Conservation (phyloP, 129 eudicot genomes). For the Kitagawia praeruptora region DNA sequence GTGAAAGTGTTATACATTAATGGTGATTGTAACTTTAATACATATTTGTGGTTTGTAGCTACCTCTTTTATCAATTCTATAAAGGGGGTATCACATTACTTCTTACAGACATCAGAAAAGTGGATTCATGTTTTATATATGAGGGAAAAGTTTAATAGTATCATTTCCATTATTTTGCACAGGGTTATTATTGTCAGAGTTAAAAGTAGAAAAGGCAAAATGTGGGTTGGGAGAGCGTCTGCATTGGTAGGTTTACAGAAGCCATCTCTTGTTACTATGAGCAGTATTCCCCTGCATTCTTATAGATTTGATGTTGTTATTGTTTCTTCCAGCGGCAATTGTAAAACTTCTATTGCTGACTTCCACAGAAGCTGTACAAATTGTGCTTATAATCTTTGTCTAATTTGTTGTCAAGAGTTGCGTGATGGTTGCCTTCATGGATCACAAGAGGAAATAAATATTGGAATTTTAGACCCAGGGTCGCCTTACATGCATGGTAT, state of each 20-base stretch:
- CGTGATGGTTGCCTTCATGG: slow-evolving; percentile 23
- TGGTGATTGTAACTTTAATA: no score
- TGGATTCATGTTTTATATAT: background rate
- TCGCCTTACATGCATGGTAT: background rate
- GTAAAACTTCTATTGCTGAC: slow-evolving; percentile 41
- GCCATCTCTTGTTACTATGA: background rate
- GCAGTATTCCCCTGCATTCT: background rate
- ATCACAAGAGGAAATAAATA: slow-evolving; percentile 10
- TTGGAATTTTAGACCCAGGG: background rate
- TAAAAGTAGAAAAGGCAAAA: slow-evolving; percentile 13
- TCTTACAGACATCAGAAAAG: no score
- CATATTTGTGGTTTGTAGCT: no score
- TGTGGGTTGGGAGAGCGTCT: slow-evolving; percentile 24
- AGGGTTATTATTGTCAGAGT: slow-evolving; percentile 30
- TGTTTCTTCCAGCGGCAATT: slow-evolving; percentile 36
- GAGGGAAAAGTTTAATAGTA: background rate
- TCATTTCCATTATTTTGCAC: slow-evolving; percentile 13
- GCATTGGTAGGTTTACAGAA: slow-evolving; percentile 24
- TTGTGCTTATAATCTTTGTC: slow-evolving; percentile 32
- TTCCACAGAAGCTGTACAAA: slow-evolving; percentile 33
- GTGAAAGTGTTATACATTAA: no score
- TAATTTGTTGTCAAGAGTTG: slow-evolving; percentile 36
- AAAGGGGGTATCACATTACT: no score
- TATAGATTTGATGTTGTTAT: background rate
- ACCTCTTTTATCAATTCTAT: no score